These are phyloP conservation scores for Knufia petricola DNA, from an alignment of 2,329 filamentous ascomycete genomes.

Conservation along the genomic window DNA sequence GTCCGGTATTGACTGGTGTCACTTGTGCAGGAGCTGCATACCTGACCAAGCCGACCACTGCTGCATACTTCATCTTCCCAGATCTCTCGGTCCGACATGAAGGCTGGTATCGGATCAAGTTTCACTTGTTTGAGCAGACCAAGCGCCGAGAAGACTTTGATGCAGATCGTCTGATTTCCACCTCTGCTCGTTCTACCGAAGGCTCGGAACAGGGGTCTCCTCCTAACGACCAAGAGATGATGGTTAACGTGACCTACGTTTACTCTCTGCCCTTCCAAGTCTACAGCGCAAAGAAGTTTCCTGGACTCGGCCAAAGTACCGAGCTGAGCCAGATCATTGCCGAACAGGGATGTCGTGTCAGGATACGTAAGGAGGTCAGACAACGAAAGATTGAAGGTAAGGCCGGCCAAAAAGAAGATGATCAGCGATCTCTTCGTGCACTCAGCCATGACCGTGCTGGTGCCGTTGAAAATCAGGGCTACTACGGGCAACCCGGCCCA, in stretches of 20 bases:
- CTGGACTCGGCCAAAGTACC: slow-evolving; percentile 83
- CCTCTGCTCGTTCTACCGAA: slow-evolving; percentile 18
- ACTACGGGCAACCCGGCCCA: background rate
- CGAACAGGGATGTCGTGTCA: slow-evolving; percentile 92
- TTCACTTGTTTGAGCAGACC: slow-evolving; percentile 87
- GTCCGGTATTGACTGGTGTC: slow-evolving; percentile 84
- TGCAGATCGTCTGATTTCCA: slow-evolving; percentile 36
- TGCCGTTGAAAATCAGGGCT: slow-evolving; percentile 15
- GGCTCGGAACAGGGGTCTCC: slow-evolving; percentile 31
- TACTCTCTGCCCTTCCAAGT: slow-evolving; percentile 81
- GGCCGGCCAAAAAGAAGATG: slow-evolving; percentile 15
- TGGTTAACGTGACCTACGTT: slow-evolving; percentile 81
- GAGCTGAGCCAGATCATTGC: slow-evolving; percentile 79
- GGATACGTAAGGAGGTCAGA: slow-evolving; percentile 85
- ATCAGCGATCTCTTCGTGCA: slow-evolving; percentile 16
- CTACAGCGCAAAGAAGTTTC: slow-evolving; percentile 97
- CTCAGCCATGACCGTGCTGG: slow-evolving; percentile 14
- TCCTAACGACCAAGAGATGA: slow-evolving; percentile 43
- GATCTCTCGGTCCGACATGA: slow-evolving; percentile 94
- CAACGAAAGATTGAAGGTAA: slow-evolving; percentile 55
- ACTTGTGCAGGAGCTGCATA: slow-evolving; percentile 95
- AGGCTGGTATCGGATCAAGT: slow-evolving; percentile 80
- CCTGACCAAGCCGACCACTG: slow-evolving; percentile 68
- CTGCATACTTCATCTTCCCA: slow-evolving; percentile 94
- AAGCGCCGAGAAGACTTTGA: slow-evolving; percentile 77